Base-by-base conservation (phyloP, 140 eudicot species). In the Oenanthe javanica region DNA sequence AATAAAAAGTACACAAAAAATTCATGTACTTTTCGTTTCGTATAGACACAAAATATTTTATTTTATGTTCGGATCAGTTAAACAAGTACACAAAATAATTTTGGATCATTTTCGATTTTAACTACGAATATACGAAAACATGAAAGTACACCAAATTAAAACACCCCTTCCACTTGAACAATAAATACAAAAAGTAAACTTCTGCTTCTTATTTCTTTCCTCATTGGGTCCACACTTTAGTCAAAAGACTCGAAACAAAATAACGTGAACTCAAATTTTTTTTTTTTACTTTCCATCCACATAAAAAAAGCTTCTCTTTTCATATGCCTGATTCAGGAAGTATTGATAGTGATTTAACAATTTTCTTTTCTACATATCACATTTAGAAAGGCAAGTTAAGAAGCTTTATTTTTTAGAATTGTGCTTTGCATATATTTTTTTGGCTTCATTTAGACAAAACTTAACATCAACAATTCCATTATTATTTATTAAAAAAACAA, bases 151-250 rank as follows among this genome's bases (percentile, higher is more conserved):
- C n/a, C n/a, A n/a, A n/a, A n/a, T n/a, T n/a, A n/a, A n/a, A n/a
- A n/a, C n/a, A n/a, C n/a, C n/a, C n/a, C n/a, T n/a, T n/a, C n/a
- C n/a, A n/a, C n/a, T n/a, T n/a, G 31, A 59, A 59, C 31, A 83
- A 52, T 81, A 81, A 78, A 83, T 86, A 55, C 75, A 38, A 51
- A 81, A 76, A 79, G 77, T 75, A 55, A 69, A 40, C 38, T 0
- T 43, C 14, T 46, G 77, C 45, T 45, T 73, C 55, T n/a, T 8
- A 3, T 16, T 3, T 73, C 23, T n/a, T 19, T 54, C 46, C n/a
- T 4, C 46, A 49, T 14, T 4, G 55, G 85, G 31, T 43, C 84
- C 85, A 85, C 81, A 75, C 69, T 85, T n/a, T n/a, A n/a, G n/a
- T n/a, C n/a, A n/a, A n/a, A n/a, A n/a, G 87, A 72, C 63, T 49